Evolutionary conservation across 139 green algal genomes (phyloP).

Genomic region (Tetraselmis chui): DNA sequence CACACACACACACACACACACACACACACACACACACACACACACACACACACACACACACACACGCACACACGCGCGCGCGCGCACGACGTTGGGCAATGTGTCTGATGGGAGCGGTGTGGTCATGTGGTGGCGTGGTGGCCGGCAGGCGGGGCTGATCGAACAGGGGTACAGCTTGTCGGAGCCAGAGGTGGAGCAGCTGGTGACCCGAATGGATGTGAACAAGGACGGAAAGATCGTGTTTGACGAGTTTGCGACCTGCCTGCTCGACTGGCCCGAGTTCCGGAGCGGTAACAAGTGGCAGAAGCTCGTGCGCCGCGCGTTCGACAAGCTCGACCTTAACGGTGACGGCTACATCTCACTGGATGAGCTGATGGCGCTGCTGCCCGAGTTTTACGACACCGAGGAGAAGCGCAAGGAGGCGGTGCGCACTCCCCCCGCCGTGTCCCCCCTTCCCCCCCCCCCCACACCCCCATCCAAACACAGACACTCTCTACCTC

Average conservation of each 20-base stretch:
- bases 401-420: not conserved
- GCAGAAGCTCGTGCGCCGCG: conserved; percentile 43
- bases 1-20: too few species aligned
- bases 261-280: conserved; percentile 73
- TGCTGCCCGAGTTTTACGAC: conserved; percentile 60
- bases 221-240: conserved; percentile 63
- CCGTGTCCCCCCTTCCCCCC: too few species aligned
- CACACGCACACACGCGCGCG: too few species aligned
- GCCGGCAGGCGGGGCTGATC: not conserved
- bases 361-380: conserved; percentile 65
- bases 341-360: conserved; percentile 76
- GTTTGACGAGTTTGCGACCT: conserved; percentile 77
- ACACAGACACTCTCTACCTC: too few species aligned
- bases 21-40: too few species aligned
- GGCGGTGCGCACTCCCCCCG: too few species aligned
- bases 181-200: conserved; percentile 63
- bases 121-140: too few species aligned
- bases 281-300: conserved; percentile 27
- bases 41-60: too few species aligned
- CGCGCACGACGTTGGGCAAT: too few species aligned
- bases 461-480: too few species aligned
- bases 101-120: too few species aligned
- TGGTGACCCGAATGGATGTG: conserved; percentile 55
- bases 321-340: conserved; percentile 69
- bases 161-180: not conserved